Conservation (phyloP, 768 basidiomycete genomes). For the Candolleomyces efflorescens region DNA sequence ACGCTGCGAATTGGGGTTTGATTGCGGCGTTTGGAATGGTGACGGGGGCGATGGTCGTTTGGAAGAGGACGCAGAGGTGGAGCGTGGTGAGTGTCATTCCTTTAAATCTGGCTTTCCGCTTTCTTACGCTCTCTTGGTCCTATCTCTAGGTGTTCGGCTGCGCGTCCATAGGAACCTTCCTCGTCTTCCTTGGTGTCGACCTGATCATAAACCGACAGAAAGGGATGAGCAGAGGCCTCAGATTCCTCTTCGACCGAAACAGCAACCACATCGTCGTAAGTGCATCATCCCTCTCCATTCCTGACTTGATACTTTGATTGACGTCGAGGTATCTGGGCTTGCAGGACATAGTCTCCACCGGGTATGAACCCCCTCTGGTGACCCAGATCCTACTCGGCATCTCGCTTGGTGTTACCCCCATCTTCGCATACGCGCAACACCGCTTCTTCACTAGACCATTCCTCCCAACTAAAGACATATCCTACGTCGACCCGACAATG, state of each 20-base stretch:
- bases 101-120: background rate
- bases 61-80: constrained; percentile 34
- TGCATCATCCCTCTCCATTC: background rate
- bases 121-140: background rate
- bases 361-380: constrained; percentile 46
- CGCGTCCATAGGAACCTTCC: constrained; percentile 59
- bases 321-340: background rate
- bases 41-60: constrained; percentile 38
- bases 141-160: constrained; percentile 38
- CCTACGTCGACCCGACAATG: constrained; percentile 1
- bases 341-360: constrained; percentile 44
- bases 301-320: background rate
- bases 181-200: constrained; percentile 53
- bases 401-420: constrained; percentile 56
- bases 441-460: background rate
- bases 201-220: constrained; percentile 51
- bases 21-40: constrained; percentile 39
- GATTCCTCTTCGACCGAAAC: constrained; percentile 63
- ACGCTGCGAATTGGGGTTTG: constrained; percentile 50
- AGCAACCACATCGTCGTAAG: constrained; percentile 50
- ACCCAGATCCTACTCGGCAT: constrained; percentile 49
- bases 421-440: constrained; percentile 9
- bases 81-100: constrained; percentile 43
- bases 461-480: background rate
- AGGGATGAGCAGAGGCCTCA: constrained; percentile 61